Evolutionary conservation across 129 eudicot genomes (phyloP).

Genomic region (Cynara cardunculus): DNA sequence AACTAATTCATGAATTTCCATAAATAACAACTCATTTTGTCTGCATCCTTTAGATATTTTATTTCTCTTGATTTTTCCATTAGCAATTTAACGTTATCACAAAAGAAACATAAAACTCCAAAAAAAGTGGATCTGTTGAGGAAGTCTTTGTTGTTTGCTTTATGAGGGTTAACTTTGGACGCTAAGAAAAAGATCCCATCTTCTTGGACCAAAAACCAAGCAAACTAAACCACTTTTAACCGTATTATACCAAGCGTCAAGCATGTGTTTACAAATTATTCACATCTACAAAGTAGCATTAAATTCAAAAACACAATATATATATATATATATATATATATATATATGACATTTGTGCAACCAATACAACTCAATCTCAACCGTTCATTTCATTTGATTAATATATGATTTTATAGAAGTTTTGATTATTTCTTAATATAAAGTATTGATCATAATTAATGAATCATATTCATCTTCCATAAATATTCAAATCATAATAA

Average conservation of each 20-base stretch:
- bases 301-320: neutral
- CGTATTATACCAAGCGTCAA: conserved; percentile 10
- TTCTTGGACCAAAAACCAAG: neutral
- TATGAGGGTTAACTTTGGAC: conserved; percentile 13
- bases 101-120: conserved; percentile 12
- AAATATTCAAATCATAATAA: too few relatives aligned
- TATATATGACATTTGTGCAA: too few relatives aligned
- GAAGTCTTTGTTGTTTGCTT: conserved; percentile 18
- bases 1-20: neutral
- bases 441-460: too few relatives aligned
- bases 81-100: conserved; percentile 11
- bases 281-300: neutral
- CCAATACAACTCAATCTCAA: too few relatives aligned
- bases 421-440: too few relatives aligned
- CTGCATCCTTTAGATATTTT: neutral
- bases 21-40: neutral
- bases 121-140: conserved; percentile 16
- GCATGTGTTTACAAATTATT: neutral
- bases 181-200: neutral
- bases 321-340: too few relatives aligned
- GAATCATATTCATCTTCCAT: too few relatives aligned
- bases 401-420: too few relatives aligned
- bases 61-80: conserved; percentile 19
- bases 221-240: neutral
- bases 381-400: too few relatives aligned